Percentiles rank a stretch among this genome's conserved stretches.
Evolutionary conservation across 768 basidiomycete species (phyloP).

Genomic region (Russula sp.): DNA sequence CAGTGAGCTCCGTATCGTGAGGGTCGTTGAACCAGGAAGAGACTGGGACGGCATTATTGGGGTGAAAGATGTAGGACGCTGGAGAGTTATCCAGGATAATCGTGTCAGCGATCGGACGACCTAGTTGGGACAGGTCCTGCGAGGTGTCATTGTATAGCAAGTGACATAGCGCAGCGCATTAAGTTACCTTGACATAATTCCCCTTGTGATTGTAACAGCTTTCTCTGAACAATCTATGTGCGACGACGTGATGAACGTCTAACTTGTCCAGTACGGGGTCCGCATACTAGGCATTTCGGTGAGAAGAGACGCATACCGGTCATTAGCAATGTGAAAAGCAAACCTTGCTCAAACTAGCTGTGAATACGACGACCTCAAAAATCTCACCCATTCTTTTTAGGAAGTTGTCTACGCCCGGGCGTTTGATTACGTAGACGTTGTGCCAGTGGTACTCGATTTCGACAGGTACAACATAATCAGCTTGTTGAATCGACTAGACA

Average conservation of each 20-base stretch:
- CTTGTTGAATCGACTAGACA: constrained; percentile 78
- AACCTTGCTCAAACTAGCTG: constrained; percentile 95
- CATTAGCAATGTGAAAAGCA: constrained; percentile 21
- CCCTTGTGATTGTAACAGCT: constrained; percentile 99
- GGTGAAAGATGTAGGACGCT: constrained; percentile 98
- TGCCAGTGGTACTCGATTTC: constrained; percentile 99
- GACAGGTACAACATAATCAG: constrained; percentile 97
- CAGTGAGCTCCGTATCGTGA: constrained; percentile 95
- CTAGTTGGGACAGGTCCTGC: constrained; percentile 94
- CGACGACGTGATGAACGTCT: constrained; percentile 85
- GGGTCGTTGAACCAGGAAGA: constrained; percentile 99
- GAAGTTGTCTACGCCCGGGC: constrained; percentile 96
- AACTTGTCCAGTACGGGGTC: constrained; percentile 98
- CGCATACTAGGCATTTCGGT: constrained; percentile 64
- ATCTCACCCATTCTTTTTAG: constrained; percentile 98
- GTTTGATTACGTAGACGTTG: constrained; percentile 98
- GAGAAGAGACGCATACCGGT: constrained; percentile 10
- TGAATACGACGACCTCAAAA: constrained; percentile 97
- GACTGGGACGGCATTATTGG: constrained; percentile 97
- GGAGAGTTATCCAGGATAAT: constrained; percentile 99
- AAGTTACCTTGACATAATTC: constrained; percentile 91
- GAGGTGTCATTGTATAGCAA: neutral
- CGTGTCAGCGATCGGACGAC: constrained; percentile 85
- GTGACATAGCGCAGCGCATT: neutral
- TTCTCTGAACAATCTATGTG: constrained; percentile 93